Evolutionary conservation across 768 basidiomycete genomes (phyloP), one percentile per base, ranked within the genome.

Genomic region (Suillus placidus): DNA sequence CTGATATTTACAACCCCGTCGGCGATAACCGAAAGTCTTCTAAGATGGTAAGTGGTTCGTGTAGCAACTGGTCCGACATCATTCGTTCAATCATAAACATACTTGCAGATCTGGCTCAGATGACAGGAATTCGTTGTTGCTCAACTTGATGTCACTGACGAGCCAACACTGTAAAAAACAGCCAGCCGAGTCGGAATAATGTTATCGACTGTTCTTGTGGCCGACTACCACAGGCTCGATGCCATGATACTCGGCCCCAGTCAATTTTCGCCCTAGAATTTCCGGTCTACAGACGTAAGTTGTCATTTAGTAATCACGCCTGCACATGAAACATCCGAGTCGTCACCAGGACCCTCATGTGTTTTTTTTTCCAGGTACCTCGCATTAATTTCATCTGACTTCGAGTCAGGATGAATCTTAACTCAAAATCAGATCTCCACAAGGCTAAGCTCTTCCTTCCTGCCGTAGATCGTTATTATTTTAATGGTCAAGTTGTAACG

Each of bases 1-100:
- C 49, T 6, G 26, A 54, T 26, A 56, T 20, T 32, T 54, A 54
- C 55, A 37, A 40, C 38, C 40, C 58, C 58, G 58, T 60, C 58
- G 58, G 58, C 5, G 40, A 60, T 60, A 60, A 30, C 58, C 58
- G 58, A 60, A 18, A 60, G 40, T 32, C 58, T 60, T 60, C 58
- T 60, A 60, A 60, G 5, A 42, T 58, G 38, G 37, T 58, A n/a
- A n/a, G 34, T 34, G 37, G 13, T 23, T 23, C 52, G 32, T 34
- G 52, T 56, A 13, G 18, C 58, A 60, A 60, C 16, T 58, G 23
- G 4, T 58, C 57, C 9, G 51, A 54, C 52, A 55, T 55, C 54
- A 56, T 56, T 55, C 32, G 6, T 55, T 34, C 37, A 57, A 38
- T 57, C 56, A 57, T 58, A 38, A 38, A 58, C 38, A 40, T 40